Evolutionary conservation across 441 rosid species (phyloP), one percentile per base, ranked within the genome.

Genomic region (Gossypium schwendimanii): DNA sequence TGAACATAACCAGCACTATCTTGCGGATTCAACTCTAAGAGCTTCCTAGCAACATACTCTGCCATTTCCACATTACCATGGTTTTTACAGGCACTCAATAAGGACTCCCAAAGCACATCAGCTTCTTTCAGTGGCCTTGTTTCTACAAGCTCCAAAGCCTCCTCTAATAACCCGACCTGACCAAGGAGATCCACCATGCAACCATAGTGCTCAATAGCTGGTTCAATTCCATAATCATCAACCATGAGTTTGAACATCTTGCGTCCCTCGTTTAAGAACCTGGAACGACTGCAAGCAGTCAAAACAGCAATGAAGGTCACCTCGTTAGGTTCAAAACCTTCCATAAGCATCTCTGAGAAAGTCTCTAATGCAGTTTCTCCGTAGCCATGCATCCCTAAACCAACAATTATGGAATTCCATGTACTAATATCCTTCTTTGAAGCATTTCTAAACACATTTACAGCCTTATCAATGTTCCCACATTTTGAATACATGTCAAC

Each of bases 171-270:
- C 6, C 87, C 87, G 53, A 64, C 59, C 45, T 84, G 77, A 73
- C 84, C 84, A 64, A 86, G 84, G 73, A 84, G 74, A 81, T 86
- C 87, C 68, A 86, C 85, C 87, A 84, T 76, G 69, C 86, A 86
- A 61, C 87, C 84, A 65, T 78, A 81, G 62, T 84, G 89, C 75
- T 84, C 86, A 73, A 82, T 41, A 64, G 69, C 75, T 69, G 86
- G 86, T 77, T 81, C 78, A 70, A 84, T 39, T 26, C 83, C 78
- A 54, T 74, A 82, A 28, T 76, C 78, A 54, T 60, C 66, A 77
- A 69, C 67, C 86, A 82, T 86, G 26, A 65, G 75, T 57, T 80
- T 83, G 52, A 83, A 81, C 63, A 81, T 73, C 28, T 60, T 28
- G 26, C 67, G 74, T 58, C 85, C 86, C 68, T 81, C 82, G 36